Conservation (phyloP, 1,284 basidiomycete species). For the Puccinia novopanici region DNA sequence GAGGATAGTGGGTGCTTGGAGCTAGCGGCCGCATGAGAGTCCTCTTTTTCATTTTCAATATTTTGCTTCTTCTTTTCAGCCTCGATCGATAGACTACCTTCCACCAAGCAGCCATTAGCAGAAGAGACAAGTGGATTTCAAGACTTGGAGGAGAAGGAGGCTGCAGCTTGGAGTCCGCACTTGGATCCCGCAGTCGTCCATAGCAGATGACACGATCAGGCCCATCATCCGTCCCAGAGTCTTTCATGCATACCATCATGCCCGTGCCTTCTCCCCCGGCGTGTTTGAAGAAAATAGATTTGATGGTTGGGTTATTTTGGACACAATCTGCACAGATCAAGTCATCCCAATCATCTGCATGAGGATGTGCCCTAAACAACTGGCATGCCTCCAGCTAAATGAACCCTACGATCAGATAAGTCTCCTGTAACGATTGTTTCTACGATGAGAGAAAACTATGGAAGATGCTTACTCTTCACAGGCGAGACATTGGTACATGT, state of each 20-base stretch:
- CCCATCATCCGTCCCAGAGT: conserved; percentile 16
- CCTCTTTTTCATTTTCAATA: background rate
- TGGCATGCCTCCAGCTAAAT: conserved; percentile 40
- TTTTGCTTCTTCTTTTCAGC: background rate
- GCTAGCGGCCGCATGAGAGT: conserved; percentile 1
- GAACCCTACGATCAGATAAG: background rate
- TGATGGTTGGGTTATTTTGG: conserved; percentile 13
- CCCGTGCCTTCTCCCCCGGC: conserved; percentile 33
- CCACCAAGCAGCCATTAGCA: background rate
- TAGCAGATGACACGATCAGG: conserved; percentile 18
- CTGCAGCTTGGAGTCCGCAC: background rate
- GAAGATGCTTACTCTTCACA: conserved; percentile 45
- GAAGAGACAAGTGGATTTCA: background rate
- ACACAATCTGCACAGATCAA: conserved; percentile 46
- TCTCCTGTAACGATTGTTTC: too few species aligned
- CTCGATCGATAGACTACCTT: background rate
- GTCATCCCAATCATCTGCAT: conserved; percentile 46
- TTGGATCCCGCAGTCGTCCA: background rate
- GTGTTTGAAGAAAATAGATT: conserved; percentile 29
- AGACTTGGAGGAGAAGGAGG: background rate
- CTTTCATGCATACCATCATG: conserved; percentile 26
- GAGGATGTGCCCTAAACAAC: conserved; percentile 39
- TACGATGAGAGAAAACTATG: background rate
- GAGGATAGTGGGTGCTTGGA: background rate
- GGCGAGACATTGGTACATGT: conserved; percentile 50